Base-by-base conservation (phyloP, 345 rosid genomes). In the Aquilaria yunnanensis region DNA sequence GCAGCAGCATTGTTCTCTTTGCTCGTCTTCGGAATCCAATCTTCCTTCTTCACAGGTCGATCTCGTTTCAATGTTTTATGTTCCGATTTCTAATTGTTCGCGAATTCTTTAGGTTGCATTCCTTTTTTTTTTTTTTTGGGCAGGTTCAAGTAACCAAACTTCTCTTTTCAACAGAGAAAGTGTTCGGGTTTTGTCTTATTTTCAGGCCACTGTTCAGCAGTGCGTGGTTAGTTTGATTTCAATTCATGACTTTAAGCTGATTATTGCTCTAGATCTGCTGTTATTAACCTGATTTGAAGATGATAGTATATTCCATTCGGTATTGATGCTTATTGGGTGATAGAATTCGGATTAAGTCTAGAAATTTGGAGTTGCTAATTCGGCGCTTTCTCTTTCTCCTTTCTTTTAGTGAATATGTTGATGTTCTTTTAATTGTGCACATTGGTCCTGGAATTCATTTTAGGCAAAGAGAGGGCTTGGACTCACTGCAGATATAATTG, bases 391-490 rank as follows among this genome's bases (percentile, higher is more conserved):
- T 30, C 12, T 9, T 9, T 54, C 10, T 54, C 4, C 5, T 11
- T 55, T 10, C n/a, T 55, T 55, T 54, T 54, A 23, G 32, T 14
- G 14, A 2, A 1, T 3, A 16, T 12, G 32, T 23, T 61, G 5
- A 31, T 48, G 11, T 47, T 12, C 32, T 14, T 47, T 32, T 6
- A 49, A 0, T 50, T 14, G 54, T 32, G 47, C 23, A 53, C 5
- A 23, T 64, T 9, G 2, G 10, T 62, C 41, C 53, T 66, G 32
- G n/a, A 60, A 5, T 55, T 7, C 49, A 48, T 50, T 75, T 74
- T 75, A 94, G 97, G 91, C 85, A 9, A 76, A 85, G 64, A 86
- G 95, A 75, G 99, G 99, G 51, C 88, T 90, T 59, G 97, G 99
- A 75, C 88, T 90, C 58, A 70, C 91, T 32, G 89, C 95, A 7